Conservation (phyloP, 2,329 filamentous ascomycete genomes). For the Cytospora schulzeri region DNA sequence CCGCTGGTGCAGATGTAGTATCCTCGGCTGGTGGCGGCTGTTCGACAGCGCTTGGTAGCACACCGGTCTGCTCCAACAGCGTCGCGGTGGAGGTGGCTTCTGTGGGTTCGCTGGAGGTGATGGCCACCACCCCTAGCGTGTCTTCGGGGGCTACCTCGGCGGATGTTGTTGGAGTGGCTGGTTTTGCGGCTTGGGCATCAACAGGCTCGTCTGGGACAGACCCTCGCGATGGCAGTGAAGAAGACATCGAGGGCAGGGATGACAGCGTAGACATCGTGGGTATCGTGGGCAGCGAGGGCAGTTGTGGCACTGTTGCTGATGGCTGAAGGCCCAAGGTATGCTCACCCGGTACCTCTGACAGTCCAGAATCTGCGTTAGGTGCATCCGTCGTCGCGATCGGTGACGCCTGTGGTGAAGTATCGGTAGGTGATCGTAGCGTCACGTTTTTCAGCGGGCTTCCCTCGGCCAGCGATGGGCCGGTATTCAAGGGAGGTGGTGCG, state of each 20-base stretch:
- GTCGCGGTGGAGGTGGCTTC: neutral
- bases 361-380: neutral
- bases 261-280: neutral
- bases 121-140: conserved; percentile 1
- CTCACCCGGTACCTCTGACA: conserved; percentile 18
- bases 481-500: conserved; percentile 32
- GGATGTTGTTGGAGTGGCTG: conserved; percentile 5
- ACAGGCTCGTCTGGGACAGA: conserved; percentile 2
- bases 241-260: neutral
- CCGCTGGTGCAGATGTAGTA: neutral
- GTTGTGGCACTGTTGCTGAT: conserved; percentile 8
- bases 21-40: conserved; percentile 4
- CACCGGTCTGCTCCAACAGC: conserved; percentile 7
- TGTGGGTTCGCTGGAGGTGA: conserved; percentile 10
- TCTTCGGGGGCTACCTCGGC: conserved; percentile 7
- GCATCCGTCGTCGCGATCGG: conserved; percentile 14
- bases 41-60: neutral
- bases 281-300: neutral
- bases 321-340: conserved; percentile 21
- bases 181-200: conserved; percentile 11
- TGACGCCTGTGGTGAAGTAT: conserved; percentile 34
- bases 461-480: conserved; percentile 42
- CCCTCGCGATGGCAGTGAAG: neutral
- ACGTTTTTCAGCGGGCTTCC: conserved; percentile 59
- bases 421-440: conserved; percentile 49